Evolutionary conservation across 768 basidiomycete genomes (phyloP), one percentile per base, ranked within the genome.

Genomic region (Mrakia frigida): DNA sequence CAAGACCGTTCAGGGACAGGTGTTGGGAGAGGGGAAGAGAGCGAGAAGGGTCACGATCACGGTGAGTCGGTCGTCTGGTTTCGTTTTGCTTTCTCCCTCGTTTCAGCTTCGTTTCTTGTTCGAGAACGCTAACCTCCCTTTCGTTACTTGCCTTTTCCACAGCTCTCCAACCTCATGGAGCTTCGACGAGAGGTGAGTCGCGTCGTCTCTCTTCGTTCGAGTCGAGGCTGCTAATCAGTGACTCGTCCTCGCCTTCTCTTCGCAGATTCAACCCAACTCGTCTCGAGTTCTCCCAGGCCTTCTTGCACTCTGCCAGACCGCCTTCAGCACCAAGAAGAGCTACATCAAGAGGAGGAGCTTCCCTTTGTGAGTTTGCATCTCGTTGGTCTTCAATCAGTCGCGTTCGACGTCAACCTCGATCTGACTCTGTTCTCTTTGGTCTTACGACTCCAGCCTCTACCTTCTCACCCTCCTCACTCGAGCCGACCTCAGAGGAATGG

Each of bases 21-120:
- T 72, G 2, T 71, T 77, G 23, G 76, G 76, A 7, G 71, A 73
- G 35, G 76, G 76, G 18, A 71, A 71, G 43, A 61, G 70, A 10
- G 76, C 76, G 16, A 60, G 76, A 33, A 61, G 70, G 18, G 76
- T 77, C 37, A 77, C 76, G 39, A 77, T 77, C 71, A 77, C 76
- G 33, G 76, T 76, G 13, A 60, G 75, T 77, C n/a, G 2, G 41
- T 43, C 25, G 41, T 23, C 13, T 31, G 3, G 3, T 18, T 4
- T 37, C 13, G 6, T 7, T 10, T 31, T 46, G 16, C 50, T 43
- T 35, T 33, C 21, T 43, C 16, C 46, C 1, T 52, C 43, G 43
- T 25, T 39, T 3, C 67, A 28, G 9, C 21, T 35, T 18, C n/a
- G 1, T 13, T n/a, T 25, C 21, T 71, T 37, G 14, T 33, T 37